A percentile compares a stretch with the other conserved stretches of the same genome.
These are phyloP conservation scores for Geoglossum glabrum DNA, from an alignment of 495 filamentous ascomycete species.

Conservation along the genomic window DNA sequence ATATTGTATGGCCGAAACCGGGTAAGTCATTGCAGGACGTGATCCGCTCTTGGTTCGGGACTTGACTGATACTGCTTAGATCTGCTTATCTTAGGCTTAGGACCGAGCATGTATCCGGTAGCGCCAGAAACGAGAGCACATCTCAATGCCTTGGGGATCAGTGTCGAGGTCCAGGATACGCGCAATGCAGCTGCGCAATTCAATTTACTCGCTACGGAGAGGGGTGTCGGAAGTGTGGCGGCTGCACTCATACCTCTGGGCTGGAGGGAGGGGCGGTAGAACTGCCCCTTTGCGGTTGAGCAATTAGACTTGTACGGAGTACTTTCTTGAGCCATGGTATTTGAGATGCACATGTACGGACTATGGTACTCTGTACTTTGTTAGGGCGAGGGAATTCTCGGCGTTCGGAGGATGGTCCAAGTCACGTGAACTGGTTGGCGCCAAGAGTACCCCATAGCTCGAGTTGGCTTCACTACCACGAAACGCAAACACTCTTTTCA, in stretches of 20 bases:
- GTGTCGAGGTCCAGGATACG: constrained; percentile 80
- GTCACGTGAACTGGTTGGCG: not conserved
- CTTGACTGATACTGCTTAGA: constrained; percentile 30
- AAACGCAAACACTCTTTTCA: not conserved
- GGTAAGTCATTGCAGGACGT: constrained; percentile 30
- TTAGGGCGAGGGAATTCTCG: too few species aligned
- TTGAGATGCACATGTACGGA: too few species aligned
- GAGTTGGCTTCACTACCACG: not conserved
- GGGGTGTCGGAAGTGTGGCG: constrained; percentile 59
- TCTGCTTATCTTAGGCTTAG: constrained; percentile 71
- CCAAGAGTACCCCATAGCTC: not conserved
- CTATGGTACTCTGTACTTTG: too few species aligned
- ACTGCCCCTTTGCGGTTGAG: not conserved
- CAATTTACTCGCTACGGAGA: constrained; percentile 68
- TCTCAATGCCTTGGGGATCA: constrained; percentile 61
- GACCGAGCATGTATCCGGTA: constrained; percentile 50
- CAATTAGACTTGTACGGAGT: too few species aligned
- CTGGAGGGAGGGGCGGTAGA: constrained; percentile 34
- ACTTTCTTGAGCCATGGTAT: too few species aligned
- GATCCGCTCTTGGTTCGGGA: constrained; percentile 2
- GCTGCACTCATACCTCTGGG: constrained; percentile 79
- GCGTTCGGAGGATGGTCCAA: not conserved
- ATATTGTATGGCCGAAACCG: constrained; percentile 73
- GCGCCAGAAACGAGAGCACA: constrained; percentile 49
- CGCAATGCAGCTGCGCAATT: constrained; percentile 84